phyloP scores from a whole-genome alignment of 345 rosid genomes.

The Arabidopsis suecica region DNA sequence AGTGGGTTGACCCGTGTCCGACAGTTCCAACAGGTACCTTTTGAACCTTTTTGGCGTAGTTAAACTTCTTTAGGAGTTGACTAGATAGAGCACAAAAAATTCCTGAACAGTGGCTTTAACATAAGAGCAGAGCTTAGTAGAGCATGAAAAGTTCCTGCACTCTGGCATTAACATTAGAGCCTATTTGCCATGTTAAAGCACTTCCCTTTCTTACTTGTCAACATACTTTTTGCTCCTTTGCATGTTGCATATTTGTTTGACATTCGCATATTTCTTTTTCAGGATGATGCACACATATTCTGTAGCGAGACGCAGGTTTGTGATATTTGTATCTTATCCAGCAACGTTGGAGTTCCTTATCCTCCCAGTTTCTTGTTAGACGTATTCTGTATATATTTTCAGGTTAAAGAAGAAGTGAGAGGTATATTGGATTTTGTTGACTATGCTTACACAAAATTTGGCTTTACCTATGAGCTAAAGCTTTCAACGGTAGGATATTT shows the following conservation, averaged over 20 bases:
- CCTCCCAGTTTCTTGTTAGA: constrained; percentile 7
- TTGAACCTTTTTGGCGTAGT: background rate
- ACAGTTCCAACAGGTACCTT: constrained; percentile 71
- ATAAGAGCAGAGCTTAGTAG: constrained; percentile 1
- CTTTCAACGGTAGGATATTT: constrained; percentile 72
- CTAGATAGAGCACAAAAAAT: constrained; percentile 15
- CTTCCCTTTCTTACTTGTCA: background rate
- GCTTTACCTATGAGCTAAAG: constrained; percentile 85
- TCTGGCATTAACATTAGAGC: background rate
- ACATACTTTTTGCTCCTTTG: too few species aligned
- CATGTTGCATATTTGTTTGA: too few species aligned
- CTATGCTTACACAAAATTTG: constrained; percentile 60
- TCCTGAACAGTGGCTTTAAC: background rate
- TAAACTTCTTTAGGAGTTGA: constrained; percentile 59
- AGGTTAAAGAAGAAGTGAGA: constrained; percentile 80
- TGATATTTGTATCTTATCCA: constrained; percentile 5
- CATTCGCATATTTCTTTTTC: constrained; percentile 21
- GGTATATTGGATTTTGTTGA: constrained; percentile 73
- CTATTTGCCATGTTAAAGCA: background rate
- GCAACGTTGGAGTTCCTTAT: background rate
- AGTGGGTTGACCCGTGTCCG: constrained; percentile 83
- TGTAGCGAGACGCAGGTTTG: constrained; percentile 54
- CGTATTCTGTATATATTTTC: constrained; percentile 26
- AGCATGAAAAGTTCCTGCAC: background rate
- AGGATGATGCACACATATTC: constrained; percentile 84